Conservation (phyloP, 257 asterid genomes). For the Coffea canephora region DNA sequence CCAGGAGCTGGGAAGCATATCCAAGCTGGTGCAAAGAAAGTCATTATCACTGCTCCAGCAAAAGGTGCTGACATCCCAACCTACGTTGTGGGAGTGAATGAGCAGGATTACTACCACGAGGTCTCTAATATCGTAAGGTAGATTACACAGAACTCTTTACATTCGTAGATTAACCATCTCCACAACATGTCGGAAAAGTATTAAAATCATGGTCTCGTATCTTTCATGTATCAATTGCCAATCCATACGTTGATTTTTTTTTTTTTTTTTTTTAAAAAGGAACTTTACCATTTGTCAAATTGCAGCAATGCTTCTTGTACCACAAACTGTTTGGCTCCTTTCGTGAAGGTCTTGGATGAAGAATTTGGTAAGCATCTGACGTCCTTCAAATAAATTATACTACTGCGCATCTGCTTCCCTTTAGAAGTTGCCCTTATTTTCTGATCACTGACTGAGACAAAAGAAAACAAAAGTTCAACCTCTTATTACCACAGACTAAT, state of each 20-base stretch:
- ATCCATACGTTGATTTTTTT: background rate
- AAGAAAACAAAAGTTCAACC: background rate
- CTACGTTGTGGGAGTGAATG: constrained; percentile 88
- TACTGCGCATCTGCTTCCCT: background rate
- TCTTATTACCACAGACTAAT: background rate
- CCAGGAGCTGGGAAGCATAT: constrained; percentile 98
- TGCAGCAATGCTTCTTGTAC: constrained; percentile 97
- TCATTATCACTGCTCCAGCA: constrained; percentile 92
- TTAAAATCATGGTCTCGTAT: background rate
- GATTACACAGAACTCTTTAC: background rate
- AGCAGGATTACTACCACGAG: constrained; percentile 70
- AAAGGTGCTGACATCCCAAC: constrained; percentile 96
- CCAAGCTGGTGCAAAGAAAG: constrained; percentile 98
- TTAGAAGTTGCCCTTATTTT: background rate
- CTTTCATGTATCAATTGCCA: background rate
- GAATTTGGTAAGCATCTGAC: constrained; percentile 55
- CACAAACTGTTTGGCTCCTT: constrained; percentile 96
- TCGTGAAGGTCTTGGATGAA: constrained; percentile 79
- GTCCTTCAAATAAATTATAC: background rate
- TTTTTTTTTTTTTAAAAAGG: too few relatives aligned
- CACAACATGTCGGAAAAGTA: background rate
- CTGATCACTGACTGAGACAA: background rate
- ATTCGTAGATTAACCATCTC: background rate
- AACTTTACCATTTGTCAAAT: background rate
- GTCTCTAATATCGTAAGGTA: constrained; percentile 82